These are phyloP conservation scores for Leishmania mexicana DNA, from an alignment of 208 protist species.

Conservation along the genomic window DNA sequence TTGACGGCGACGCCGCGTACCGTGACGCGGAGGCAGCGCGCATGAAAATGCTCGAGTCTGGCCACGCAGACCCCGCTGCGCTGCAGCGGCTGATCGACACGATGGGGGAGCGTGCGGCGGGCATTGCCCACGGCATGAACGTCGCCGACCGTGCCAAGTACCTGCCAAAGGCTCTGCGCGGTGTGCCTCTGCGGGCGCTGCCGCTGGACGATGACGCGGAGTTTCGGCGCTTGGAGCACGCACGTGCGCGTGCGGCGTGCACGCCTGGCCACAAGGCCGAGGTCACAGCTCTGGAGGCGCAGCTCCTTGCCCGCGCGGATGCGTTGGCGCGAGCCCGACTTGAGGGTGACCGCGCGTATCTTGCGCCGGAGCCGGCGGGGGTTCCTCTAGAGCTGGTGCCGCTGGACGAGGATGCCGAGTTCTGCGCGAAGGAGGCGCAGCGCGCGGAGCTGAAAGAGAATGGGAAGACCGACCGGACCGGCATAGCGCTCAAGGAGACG, in stretches of 20 bases:
- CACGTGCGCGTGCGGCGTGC: slow-evolving; percentile 37
- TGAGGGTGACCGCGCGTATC: slow-evolving; percentile 37
- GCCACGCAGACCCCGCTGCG: slow-evolving; percentile 20
- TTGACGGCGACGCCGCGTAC: slow-evolving; percentile 53
- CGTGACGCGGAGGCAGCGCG: slow-evolving; percentile 40
- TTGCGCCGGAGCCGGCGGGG: slow-evolving; percentile 40
- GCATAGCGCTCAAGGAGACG: slow-evolving; percentile 45
- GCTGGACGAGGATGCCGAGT: slow-evolving; percentile 41
- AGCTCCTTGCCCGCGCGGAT: slow-evolving; percentile 46
- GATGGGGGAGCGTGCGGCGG: slow-evolving; percentile 43
- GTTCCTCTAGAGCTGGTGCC: slow-evolving; percentile 53
- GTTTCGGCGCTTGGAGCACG: slow-evolving; percentile 46
- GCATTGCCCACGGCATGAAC: slow-evolving; percentile 51
- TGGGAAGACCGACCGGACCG: slow-evolving; percentile 10
- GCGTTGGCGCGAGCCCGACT: slow-evolving; percentile 39
- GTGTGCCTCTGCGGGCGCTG: slow-evolving; percentile 47
- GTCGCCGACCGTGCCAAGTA: slow-evolving; percentile 43
- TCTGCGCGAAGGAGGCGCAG: slow-evolving; percentile 55
- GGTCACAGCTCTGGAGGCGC: slow-evolving; percentile 37
- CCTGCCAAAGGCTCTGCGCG: slow-evolving; percentile 41
- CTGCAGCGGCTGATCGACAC: slow-evolving; percentile 35
- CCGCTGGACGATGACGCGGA: slow-evolving; percentile 53
- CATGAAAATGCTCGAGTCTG: slow-evolving; percentile 29
- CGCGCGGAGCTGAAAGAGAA: slow-evolving; percentile 53
- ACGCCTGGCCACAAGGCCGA: slow-evolving; percentile 27